These are phyloP conservation scores for Blumeriella jaapii DNA, from an alignment of 2,329 filamentous ascomycete species.

Conservation along the genomic window DNA sequence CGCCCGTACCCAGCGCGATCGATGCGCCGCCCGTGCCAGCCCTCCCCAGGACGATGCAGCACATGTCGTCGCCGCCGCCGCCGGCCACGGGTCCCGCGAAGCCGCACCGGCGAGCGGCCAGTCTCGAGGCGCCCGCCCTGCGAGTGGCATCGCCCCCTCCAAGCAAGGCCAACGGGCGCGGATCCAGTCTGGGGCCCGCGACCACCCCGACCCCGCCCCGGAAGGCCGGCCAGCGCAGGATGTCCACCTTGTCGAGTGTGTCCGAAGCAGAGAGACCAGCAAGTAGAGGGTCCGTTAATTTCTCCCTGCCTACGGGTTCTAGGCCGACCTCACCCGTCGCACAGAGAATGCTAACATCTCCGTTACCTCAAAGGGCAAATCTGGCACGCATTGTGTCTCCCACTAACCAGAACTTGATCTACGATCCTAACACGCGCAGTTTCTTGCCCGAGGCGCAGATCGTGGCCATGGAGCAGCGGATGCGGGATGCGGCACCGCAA, in stretches of 20 bases:
- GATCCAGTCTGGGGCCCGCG: conserved; percentile 23
- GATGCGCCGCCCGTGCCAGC: conserved; percentile 64
- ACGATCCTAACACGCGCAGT: conserved; percentile 54
- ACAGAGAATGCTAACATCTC: conserved; percentile 26
- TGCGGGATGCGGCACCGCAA: conserved; percentile 30
- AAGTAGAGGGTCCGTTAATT: conserved; percentile 37
- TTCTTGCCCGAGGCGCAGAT: conserved; percentile 42
- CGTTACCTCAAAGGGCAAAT: conserved; percentile 21
- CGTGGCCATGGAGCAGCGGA: conserved; percentile 32
- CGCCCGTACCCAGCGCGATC: conserved; percentile 29
- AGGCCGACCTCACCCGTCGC: conserved; percentile 22
- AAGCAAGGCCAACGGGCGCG: conserved; percentile 21
- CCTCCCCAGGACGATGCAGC: conserved; percentile 44
- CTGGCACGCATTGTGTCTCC: conserved; percentile 18
- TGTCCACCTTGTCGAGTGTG: conserved; percentile 24
- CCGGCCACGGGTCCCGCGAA: no score
- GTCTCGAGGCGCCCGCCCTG: conserved; percentile 28
- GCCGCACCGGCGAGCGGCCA: conserved; percentile 26
- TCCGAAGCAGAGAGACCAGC: conserved; percentile 33
- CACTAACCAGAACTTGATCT: conserved; percentile 40
- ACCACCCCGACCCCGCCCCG: conserved; percentile 8
- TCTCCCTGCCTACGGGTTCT: conserved; percentile 38
- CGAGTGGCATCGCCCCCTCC: conserved; percentile 25
- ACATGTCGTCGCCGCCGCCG: conserved; percentile 19
- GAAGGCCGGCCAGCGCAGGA: conserved; percentile 19